phyloP scores from a whole-genome alignment of 441 rosid species.

The Flueggea neowawraea region DNA sequence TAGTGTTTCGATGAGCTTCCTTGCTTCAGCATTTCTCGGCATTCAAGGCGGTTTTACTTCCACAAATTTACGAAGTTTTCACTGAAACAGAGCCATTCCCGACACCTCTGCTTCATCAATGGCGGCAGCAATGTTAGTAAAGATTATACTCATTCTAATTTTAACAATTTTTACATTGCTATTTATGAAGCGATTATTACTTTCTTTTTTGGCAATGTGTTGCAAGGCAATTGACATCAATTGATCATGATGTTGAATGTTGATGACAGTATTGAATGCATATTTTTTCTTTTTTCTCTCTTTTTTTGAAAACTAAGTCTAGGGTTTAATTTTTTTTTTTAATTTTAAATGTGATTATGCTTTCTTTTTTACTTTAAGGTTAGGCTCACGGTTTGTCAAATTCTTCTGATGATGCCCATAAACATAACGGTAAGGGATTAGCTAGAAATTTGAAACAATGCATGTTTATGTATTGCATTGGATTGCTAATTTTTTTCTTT shows the following conservation, averaged over 20 bases:
- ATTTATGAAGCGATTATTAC: too few relatives aligned
- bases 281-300: too few relatives aligned
- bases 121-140: constrained; percentile 15
- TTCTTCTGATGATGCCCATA: constrained; percentile 26
- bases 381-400: constrained; percentile 38
- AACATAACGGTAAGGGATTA: constrained; percentile 30
- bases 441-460: not conserved
- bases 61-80: not conserved
- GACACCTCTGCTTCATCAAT: constrained; percentile 17
- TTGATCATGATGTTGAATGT: too few relatives aligned
- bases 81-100: constrained; percentile 2
- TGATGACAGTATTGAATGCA: too few relatives aligned
- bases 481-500: not conserved
- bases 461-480: not conserved
- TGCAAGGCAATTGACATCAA: too few relatives aligned
- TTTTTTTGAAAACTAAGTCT: too few relatives aligned
- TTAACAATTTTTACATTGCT: too few relatives aligned
- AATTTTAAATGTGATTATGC: not conserved
- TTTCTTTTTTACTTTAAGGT: constrained; percentile 6
- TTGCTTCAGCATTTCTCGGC: constrained; percentile 11
- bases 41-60: constrained; percentile 2
- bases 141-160: not conserved
- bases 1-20: constrained; percentile 25
- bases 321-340: not conserved
- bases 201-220: too few relatives aligned